Percentiles rank a stretch among this genome's conserved stretches.
Evolutionary conservation across 495 filamentous ascomycete genomes (phyloP).

Genomic region (Durotheca rogersii): DNA sequence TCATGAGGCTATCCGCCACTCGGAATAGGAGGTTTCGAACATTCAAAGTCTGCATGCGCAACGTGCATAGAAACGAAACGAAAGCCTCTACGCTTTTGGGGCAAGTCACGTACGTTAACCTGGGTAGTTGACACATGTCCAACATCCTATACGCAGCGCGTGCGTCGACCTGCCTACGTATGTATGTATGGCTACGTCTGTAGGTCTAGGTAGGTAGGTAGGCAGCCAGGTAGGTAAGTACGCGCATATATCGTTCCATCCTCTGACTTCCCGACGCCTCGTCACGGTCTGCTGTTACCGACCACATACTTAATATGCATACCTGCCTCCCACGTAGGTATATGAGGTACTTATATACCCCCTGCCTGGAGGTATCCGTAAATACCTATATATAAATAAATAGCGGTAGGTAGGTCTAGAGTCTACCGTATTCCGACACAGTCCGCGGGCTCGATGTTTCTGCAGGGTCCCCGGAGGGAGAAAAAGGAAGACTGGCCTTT

Average conservation of each 20-base stretch:
- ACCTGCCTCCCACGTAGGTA: conserved; percentile 16
- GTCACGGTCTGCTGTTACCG: conserved; percentile 14
- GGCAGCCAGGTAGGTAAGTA: conserved; percentile 3
- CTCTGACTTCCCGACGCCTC: neutral
- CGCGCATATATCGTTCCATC: neutral
- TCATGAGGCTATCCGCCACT: conserved; percentile 25
- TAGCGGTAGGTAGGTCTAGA: too few species aligned
- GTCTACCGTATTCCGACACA: too few species aligned
- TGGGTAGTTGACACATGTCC: too few species aligned
- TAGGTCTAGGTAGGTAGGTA: neutral
- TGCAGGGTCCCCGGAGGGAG: conserved; percentile 30
- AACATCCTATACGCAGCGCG: too few species aligned
- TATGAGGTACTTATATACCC: too few species aligned
- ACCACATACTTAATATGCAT: conserved; percentile 9
- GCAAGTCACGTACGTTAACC: too few species aligned
- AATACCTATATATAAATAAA: too few species aligned
- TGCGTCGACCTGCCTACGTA: too few species aligned
- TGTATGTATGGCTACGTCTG: neutral
- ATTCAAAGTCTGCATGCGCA: conserved; percentile 3
- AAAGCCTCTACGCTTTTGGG: too few species aligned
- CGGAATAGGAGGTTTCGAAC: conserved; percentile 12
- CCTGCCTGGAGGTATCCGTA: too few species aligned
- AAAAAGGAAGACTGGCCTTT: conserved; percentile 23
- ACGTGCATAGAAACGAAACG: too few species aligned
- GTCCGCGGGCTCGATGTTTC: too few species aligned